phyloP scores from a whole-genome alignment of 305 asterid species.

The Fraxinus platypoda region DNA sequence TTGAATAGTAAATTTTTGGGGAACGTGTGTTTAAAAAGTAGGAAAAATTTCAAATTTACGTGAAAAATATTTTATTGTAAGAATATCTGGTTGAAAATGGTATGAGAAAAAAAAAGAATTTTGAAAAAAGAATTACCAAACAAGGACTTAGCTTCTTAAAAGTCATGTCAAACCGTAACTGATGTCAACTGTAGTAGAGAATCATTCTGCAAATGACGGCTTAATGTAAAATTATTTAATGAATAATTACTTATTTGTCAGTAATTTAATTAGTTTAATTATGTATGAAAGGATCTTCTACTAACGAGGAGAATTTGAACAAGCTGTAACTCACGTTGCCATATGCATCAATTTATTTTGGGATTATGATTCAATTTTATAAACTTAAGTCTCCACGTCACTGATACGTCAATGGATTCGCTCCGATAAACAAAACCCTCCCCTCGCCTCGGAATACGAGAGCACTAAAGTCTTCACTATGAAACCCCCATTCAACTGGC shows the following conservation, averaged over 20 bases:
- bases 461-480: too few species aligned
- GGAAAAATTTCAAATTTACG: too few species aligned
- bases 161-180: background rate
- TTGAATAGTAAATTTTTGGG: too few species aligned
- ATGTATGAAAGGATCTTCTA: slow-evolving; percentile 15
- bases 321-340: slow-evolving; percentile 43
- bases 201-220: slow-evolving; percentile 26
- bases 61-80: too few species aligned
- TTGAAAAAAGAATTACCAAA: too few species aligned
- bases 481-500: too few species aligned
- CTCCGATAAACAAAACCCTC: background rate
- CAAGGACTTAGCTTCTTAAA: background rate
- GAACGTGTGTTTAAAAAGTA: too few species aligned
- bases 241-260: background rate
- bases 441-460: background rate
- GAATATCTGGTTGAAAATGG: too few species aligned
- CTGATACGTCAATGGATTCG: background rate
- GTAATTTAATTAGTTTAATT: background rate
- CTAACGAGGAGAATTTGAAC: slow-evolving; percentile 33
- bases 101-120: too few species aligned
- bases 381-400: background rate
- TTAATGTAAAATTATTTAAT: background rate
- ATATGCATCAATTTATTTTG: slow-evolving; percentile 16
- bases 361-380: background rate
- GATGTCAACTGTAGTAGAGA: background rate